phyloP scores from a whole-genome alignment of 2,329 filamentous ascomycete species.

The Sporothrix schenckii region DNA sequence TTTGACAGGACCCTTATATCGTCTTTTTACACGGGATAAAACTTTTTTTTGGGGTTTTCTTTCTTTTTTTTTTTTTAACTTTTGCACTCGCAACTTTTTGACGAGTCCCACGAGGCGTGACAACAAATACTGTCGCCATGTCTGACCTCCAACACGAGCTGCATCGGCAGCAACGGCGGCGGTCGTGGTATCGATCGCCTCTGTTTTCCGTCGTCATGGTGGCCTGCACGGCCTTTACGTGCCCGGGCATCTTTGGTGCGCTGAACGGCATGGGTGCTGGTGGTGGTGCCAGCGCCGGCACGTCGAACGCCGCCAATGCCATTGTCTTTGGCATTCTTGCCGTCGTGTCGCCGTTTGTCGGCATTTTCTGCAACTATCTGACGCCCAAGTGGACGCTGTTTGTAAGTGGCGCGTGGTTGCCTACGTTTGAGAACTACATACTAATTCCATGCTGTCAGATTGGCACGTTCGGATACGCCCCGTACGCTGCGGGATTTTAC shows the following conservation, averaged over 20 bases:
- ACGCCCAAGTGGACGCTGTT: constrained; percentile 28
- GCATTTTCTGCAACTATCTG: constrained; percentile 25
- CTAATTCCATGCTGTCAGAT: constrained; percentile 17
- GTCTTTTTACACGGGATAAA: no score
- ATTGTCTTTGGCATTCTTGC: constrained; percentile 28
- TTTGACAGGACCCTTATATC: no score
- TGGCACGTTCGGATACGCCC: constrained; percentile 27
- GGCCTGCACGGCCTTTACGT: constrained; percentile 42
- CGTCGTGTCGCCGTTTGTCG: constrained; percentile 19
- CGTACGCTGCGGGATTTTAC: constrained; percentile 29
- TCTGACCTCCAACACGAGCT: neutral
- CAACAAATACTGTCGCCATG: neutral
- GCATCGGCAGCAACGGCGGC: neutral
- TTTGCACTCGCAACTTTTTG: neutral
- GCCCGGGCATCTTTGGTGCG: constrained; percentile 40
- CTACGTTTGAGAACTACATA: neutral
- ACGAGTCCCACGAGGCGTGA: neutral
- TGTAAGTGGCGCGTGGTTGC: neutral
- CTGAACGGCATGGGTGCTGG: constrained; percentile 39
- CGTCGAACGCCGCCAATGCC: constrained; percentile 31
- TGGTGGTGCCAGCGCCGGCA: constrained; percentile 32
- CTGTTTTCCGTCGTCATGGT: constrained; percentile 30
- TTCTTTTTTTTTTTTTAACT: neutral
- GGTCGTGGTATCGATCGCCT: constrained; percentile 28
- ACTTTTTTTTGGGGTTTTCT: no score